phyloP scores from a whole-genome alignment of 139 green algal genomes.

The Limnomonas spitsbergensis region DNA sequence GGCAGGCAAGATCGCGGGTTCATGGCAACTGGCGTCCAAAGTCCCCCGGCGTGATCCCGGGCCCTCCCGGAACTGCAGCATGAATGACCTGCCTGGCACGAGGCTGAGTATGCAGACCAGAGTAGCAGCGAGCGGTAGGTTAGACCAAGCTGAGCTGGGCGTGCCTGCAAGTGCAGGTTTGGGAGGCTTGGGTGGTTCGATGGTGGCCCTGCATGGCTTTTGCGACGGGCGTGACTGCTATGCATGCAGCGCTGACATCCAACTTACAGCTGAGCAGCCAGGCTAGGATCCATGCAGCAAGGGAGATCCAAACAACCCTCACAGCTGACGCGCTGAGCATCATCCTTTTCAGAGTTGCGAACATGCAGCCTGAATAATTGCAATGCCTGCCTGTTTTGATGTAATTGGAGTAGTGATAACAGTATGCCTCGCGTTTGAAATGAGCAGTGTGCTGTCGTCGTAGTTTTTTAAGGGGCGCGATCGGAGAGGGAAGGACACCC shows the following conservation, averaged over 20 bases:
- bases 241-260: background rate
- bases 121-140: background rate
- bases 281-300: background rate
- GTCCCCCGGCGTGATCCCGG: background rate
- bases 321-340: no score
- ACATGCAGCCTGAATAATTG: no score
- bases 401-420: no score
- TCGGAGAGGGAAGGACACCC: no score
- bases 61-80: background rate
- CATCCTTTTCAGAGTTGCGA: no score
- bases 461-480: no score
- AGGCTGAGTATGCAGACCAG: background rate
- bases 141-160: background rate
- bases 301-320: no score
- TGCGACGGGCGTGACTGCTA: background rate
- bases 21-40: background rate
- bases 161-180: background rate
- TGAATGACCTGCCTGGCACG: background rate
- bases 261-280: slow-evolving; percentile 2
- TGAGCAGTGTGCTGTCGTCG: no score
- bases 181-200: background rate
- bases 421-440: no score
- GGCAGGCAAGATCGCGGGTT: background rate
- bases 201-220: background rate
- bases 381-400: no score